Base-by-base conservation (phyloP, 306 rosid species). In the Aeschynomene evenia region DNA sequence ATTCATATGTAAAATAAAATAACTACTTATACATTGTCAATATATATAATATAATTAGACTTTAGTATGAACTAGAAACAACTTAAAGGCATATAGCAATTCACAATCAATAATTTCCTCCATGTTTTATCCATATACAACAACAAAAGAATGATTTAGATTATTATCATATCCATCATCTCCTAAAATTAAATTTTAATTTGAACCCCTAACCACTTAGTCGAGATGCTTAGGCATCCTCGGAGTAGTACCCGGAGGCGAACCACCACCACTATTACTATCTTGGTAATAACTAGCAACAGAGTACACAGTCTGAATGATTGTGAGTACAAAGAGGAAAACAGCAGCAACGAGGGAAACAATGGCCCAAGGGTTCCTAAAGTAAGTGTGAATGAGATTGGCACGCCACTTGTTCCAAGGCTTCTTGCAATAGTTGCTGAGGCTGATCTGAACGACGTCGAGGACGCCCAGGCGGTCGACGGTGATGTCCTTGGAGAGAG, bases 331-430 rank as follows among this genome's bases (percentile, higher is more conserved):
- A 20, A 80, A 80, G 18, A 80, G 84, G 4, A 80, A 63, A 5
- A 66, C 21, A 1, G 68, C 81, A 9, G 78, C 84, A 13, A 65
- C 11, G 7, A 80, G 75, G 11, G 81, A 80, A 0, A 75, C 63
- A 21, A 59, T 42, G 16, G 84, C 71, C 84, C 81, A 80, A 6
- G 84, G 84, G 9, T 80, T 80, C 8, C 75, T 71, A 8, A 80
- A 80, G 42, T 80, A 80, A 6, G 75, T 80, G 2, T 80, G 63
- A 21, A 76, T 71, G 12, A 80, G 78, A 42, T 75, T 71, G 1
- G 81, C 78, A 0, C 81, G 77, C 81, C 81, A 76, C 18, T 34
- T 51, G 26, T 75, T 80, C 81, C 84, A 80, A 0, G 75, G 81
- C 64, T 71, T 65, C 72, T 42, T 58, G 51, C 63, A 75, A 6